These are phyloP conservation scores for Verticillium nubilum DNA, from an alignment of 2,329 filamentous ascomycete species.

Conservation along the genomic window DNA sequence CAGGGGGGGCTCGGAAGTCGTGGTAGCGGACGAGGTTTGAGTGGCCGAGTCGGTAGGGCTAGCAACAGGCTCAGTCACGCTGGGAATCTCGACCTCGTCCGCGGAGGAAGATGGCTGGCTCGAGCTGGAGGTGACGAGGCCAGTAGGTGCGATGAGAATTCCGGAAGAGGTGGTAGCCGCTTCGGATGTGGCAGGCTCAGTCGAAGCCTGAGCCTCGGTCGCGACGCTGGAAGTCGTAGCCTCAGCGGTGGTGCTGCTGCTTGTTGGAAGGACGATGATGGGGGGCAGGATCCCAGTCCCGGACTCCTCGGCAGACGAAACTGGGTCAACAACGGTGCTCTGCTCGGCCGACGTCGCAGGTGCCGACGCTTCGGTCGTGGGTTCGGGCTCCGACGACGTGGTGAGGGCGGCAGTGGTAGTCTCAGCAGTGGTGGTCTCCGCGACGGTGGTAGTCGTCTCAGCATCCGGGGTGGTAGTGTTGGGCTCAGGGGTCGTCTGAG, in stretches of 20 bases:
- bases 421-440: background rate
- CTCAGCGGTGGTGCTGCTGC: slow-evolving; percentile 10
- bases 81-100: slow-evolving; percentile 1
- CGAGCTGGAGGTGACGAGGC: slow-evolving; percentile 19
- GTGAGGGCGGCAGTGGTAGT: slow-evolving; percentile 4
- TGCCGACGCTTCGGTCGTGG: slow-evolving; percentile 5
- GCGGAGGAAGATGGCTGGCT: slow-evolving; percentile 6
- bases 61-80: slow-evolving; percentile 5
- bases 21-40: slow-evolving; percentile 4
- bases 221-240: slow-evolving; percentile 1
- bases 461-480: background rate
- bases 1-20: background rate
- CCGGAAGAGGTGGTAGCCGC: slow-evolving; percentile 12
- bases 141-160: slow-evolving; percentile 25
- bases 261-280: slow-evolving; percentile 12
- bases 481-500: background rate
- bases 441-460: slow-evolving; percentile 7
- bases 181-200: background rate
- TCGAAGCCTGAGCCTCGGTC: slow-evolving; percentile 1
- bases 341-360: slow-evolving; percentile 5
- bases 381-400: background rate
- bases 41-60: slow-evolving; percentile 6
- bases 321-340: slow-evolving; percentile 3
- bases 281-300: slow-evolving; percentile 9
- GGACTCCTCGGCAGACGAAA: background rate